These are phyloP conservation scores for Mycena venus DNA, from an alignment of 768 basidiomycete genomes.

Conservation along the genomic window DNA sequence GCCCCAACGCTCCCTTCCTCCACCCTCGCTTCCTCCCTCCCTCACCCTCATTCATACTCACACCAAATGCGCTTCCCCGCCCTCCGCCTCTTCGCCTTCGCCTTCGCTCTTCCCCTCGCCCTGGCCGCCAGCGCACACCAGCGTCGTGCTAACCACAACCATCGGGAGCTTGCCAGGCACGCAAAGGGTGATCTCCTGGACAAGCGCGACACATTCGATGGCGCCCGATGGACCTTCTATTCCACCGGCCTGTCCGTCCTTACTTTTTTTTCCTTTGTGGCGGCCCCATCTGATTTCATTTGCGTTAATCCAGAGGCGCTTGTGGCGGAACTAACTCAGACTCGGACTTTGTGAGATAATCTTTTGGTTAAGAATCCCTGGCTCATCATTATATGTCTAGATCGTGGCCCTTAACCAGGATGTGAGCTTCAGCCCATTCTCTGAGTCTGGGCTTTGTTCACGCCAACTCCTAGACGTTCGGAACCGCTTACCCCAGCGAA, in stretches of 20 bases:
- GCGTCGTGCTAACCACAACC: conserved; percentile 56
- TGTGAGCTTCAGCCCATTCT: conserved; percentile 40
- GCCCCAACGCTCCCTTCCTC: conserved; percentile 15
- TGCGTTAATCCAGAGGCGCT: conserved; percentile 62
- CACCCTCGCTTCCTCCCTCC: conserved; percentile 12
- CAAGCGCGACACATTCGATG: conserved; percentile 43
- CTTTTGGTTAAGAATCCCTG: not conserved
- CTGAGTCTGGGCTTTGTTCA: not conserved
- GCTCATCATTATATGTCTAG: conserved; percentile 42
- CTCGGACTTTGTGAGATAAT: conserved; percentile 58
- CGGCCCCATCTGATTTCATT: conserved; percentile 21
- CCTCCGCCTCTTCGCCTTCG: conserved; percentile 38
- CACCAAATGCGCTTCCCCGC: conserved; percentile 30
- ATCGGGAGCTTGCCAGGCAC: conserved; percentile 64
- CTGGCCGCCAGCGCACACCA: conserved; percentile 50
- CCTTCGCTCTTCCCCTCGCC: conserved; percentile 51
- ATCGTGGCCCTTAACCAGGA: conserved; percentile 66
- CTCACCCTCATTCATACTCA: conserved; percentile 9
- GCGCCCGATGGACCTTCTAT: conserved; percentile 68
- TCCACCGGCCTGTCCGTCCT: conserved; percentile 61
- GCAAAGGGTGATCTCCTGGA: conserved; percentile 53
- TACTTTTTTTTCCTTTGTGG: not conserved
- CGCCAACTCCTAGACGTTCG: conserved; percentile 10
- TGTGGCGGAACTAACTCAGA: conserved; percentile 59
- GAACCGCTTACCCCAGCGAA: conserved; percentile 63